phyloP scores from a whole-genome alignment of 2,329 filamentous ascomycete genomes.

The Didymella keratinophila region DNA sequence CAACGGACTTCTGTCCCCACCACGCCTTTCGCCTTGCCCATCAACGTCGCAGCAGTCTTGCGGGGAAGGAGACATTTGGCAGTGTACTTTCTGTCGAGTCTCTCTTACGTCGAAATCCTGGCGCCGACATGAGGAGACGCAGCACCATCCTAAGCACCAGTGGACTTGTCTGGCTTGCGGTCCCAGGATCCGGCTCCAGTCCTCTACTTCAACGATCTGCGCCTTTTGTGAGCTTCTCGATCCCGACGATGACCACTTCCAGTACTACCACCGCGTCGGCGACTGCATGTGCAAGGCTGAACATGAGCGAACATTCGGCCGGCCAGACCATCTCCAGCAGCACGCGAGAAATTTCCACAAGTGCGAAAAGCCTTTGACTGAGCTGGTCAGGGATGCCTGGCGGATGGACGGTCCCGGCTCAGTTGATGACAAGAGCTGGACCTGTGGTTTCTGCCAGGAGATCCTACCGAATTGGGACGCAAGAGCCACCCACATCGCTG shows the following conservation, averaged over 20 bases:
- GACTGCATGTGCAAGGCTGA: conserved; percentile 41
- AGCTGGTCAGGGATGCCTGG: conserved; percentile 41
- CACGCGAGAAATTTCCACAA: conserved; percentile 47
- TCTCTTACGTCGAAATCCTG: conserved; percentile 45
- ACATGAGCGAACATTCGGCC: conserved; percentile 42
- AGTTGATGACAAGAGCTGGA: conserved; percentile 31
- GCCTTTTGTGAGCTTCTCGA: conserved; percentile 42
- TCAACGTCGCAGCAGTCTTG: conserved; percentile 11
- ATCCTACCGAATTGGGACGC: conserved; percentile 38
- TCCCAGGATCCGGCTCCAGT: conserved; percentile 29
- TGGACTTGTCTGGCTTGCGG: conserved; percentile 47
- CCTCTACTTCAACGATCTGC: conserved; percentile 28
- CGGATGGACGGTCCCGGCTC: conserved; percentile 30
- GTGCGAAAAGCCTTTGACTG: conserved; percentile 26
- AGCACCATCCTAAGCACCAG: conserved; percentile 44
- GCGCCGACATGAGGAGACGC: conserved; percentile 49
- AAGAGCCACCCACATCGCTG: conserved; percentile 44
- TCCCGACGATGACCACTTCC: conserved; percentile 43
- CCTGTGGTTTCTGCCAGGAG: conserved; percentile 44
- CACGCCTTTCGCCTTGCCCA: conserved; percentile 16
- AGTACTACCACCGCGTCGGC: conserved; percentile 36
- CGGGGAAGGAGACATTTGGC: conserved; percentile 37
- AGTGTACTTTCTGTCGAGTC: conserved; percentile 46
- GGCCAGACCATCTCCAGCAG: conserved; percentile 46
- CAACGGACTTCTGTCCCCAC: conserved; percentile 21